Percentiles rank a stretch among this genome's conserved stretches.
These are phyloP conservation scores for Rhodotorula glutinis DNA, from an alignment of 1,284 basidiomycete species.

Conservation along the genomic window DNA sequence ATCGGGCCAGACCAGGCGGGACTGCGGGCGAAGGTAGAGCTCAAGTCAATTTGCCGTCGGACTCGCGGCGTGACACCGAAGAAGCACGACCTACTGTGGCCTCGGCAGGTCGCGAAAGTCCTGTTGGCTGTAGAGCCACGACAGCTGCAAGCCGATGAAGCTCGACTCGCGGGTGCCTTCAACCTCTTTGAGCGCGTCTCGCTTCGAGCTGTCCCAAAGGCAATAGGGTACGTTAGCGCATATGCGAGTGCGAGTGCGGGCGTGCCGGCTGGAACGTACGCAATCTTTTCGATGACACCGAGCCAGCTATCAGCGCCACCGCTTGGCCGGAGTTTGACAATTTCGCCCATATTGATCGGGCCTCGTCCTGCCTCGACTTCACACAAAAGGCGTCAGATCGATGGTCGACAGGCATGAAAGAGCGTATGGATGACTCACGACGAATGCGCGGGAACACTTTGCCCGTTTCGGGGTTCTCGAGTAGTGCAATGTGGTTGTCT, in stretches of 20 bases:
- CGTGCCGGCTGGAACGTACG: too few species aligned
- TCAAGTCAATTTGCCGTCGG: not conserved
- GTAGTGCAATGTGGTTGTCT: too few species aligned
- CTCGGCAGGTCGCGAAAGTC: not conserved
- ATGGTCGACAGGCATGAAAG: too few species aligned
- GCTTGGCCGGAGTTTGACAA: not conserved
- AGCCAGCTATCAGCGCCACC: not conserved
- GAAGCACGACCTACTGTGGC: not conserved
- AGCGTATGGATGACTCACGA: too few species aligned
- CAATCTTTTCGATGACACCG: conserved; percentile 4
- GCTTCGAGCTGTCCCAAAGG: not conserved
- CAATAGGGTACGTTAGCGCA: too few species aligned
- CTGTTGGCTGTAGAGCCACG: not conserved
- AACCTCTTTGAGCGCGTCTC: too few species aligned
- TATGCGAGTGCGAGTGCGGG: too few species aligned
- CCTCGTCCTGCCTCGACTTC: too few species aligned
- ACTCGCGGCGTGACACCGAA: too few species aligned
- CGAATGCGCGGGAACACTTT: too few species aligned
- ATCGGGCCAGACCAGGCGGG: not conserved
- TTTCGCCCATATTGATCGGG: not conserved
- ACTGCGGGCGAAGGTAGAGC: not conserved
- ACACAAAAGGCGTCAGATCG: too few species aligned
- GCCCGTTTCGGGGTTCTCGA: too few species aligned
- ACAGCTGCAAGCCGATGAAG: not conserved
- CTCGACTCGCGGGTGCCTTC: not conserved